phyloP scores from a whole-genome alignment of 495 filamentous ascomycete species.

The Viridothelium virens region DNA sequence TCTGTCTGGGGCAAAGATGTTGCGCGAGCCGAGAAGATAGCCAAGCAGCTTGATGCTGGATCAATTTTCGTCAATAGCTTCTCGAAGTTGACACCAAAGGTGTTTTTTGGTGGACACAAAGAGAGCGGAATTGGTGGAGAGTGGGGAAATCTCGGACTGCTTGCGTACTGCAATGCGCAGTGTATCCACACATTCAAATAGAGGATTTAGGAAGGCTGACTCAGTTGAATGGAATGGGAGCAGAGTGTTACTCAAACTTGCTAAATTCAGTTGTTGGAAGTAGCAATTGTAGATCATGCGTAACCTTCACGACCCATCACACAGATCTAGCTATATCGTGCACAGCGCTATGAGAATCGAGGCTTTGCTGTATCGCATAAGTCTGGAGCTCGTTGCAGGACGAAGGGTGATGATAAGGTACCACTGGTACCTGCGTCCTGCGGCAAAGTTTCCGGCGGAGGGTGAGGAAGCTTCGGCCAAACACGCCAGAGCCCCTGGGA shows the following conservation, averaged over 20 bases:
- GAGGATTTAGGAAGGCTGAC: neutral
- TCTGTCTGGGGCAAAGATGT: constrained; percentile 46
- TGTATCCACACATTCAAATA: constrained; percentile 32
- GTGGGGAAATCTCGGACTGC: constrained; percentile 46
- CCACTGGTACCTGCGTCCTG: too few species aligned
- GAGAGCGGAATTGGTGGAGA: constrained; percentile 59
- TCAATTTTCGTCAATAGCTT: constrained; percentile 39
- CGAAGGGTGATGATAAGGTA: too few species aligned
- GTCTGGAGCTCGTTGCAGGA: too few species aligned
- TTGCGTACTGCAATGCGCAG: constrained; percentile 50
- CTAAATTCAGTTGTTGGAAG: neutral
- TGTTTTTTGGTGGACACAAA: constrained; percentile 58
- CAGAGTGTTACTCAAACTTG: neutral
- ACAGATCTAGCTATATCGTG: too few species aligned
- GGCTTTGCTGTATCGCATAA: too few species aligned
- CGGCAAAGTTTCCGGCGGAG: too few species aligned
- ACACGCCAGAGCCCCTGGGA: neutral
- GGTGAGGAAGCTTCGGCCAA: too few species aligned
- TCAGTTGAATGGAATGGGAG: neutral
- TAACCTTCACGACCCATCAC: too few species aligned
- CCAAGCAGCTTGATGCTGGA: constrained; percentile 41
- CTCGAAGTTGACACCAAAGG: constrained; percentile 43
- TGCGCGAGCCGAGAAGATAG: constrained; percentile 39
- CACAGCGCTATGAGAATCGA: too few species aligned
- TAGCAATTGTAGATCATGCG: neutral